Base-by-base conservation (phyloP, 352 stramenopile genomes). In the Phytophthora foliorum region DNA sequence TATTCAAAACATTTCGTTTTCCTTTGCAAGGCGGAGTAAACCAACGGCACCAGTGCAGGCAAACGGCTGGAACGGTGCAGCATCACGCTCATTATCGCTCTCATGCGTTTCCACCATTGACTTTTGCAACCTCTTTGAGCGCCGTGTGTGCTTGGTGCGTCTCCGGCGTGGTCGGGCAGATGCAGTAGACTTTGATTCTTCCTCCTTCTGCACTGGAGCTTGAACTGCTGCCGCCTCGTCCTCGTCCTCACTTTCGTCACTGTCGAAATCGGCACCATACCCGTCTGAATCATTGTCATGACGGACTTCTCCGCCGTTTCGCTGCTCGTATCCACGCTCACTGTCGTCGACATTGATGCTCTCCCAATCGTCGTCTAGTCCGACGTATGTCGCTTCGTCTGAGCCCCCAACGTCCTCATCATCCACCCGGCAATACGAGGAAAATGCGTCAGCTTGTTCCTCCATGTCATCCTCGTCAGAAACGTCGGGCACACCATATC, bases 1-100 rank as follows among this genome's bases (percentile, higher is more conserved):
- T 63, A 57, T 71, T 89, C 71, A 91, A 74, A 91, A 91, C 52
- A 85, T 71, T 78, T 92, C 83, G 41, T 90, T 90, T 49, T 92
- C 85, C 63, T 94, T 94, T 7, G 85, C 84, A 45, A 79, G 66
- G 17, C 81, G 81, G 29, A 94, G 75, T 27, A 91, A 46, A 11
- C 69, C 66, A 45, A 94, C 66, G 3, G 85, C 87, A 19, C 82
- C 74, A 11, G 84, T 92, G 48, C 85, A 90, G 0, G 87, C 87
- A 67, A 87, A 93, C 7, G 84, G 84, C 57, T 82, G 81, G 52
- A 92, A 89, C 10, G 73, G 58, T 2, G 36, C 51, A 4, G 38
- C 41, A 0, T 84, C 67, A 3, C 60, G 53, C 13, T 77, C 67
- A 9, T 27, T 22, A 24, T 64, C 54, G 21, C 69, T 72, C 21